Percentiles rank a stretch among this genome's conserved stretches.
Conservation (phyloP, 805 yeast genomes). For the Ogataea henricii region DNA sequence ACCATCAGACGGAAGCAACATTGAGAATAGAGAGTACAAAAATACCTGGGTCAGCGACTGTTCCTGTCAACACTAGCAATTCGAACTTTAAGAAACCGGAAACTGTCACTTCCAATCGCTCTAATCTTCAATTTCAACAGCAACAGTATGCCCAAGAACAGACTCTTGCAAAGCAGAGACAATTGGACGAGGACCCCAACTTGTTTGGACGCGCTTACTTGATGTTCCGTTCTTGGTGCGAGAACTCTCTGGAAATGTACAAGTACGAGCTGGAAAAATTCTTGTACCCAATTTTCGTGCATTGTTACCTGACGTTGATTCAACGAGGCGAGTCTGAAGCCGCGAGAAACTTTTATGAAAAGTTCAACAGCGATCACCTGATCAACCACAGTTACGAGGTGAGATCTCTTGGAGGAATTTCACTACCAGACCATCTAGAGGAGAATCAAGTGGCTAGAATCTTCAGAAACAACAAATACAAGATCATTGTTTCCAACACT, state of each 20-base stretch:
- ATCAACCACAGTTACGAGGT: conserved; percentile 79
- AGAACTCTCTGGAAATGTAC: conserved; percentile 86
- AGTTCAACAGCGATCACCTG: conserved; percentile 70
- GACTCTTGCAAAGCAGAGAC: conserved; percentile 35
- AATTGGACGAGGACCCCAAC: conserved; percentile 60
- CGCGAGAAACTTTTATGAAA: conserved; percentile 76
- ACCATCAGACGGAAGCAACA: conserved; percentile 91
- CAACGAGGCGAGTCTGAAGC: conserved; percentile 57
- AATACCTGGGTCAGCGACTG: conserved; percentile 51
- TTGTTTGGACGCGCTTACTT: conserved; percentile 79
- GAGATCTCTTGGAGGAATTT: conserved; percentile 67
- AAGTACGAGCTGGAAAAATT: conserved; percentile 83
- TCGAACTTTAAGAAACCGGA: conserved; percentile 35
- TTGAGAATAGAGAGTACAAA: conserved; percentile 82
- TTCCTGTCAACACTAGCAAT: conserved; percentile 50
- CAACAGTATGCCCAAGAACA: conserved; percentile 31
- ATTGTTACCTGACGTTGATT: conserved; percentile 79
- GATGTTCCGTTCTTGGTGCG: conserved; percentile 84
- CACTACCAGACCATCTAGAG: conserved; percentile 75
- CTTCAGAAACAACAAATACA: conserved; percentile 72
- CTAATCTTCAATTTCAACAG: conserved; percentile 35
- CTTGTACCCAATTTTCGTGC: conserved; percentile 90
- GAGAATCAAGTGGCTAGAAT: conserved; percentile 82
- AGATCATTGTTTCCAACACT: conserved; percentile 76
- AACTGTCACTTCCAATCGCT: conserved; percentile 38